Evolutionary conservation across 129 eudicot genomes (phyloP), one percentile per base, ranked within the genome.

Genomic region (Escallonia rubra): DNA sequence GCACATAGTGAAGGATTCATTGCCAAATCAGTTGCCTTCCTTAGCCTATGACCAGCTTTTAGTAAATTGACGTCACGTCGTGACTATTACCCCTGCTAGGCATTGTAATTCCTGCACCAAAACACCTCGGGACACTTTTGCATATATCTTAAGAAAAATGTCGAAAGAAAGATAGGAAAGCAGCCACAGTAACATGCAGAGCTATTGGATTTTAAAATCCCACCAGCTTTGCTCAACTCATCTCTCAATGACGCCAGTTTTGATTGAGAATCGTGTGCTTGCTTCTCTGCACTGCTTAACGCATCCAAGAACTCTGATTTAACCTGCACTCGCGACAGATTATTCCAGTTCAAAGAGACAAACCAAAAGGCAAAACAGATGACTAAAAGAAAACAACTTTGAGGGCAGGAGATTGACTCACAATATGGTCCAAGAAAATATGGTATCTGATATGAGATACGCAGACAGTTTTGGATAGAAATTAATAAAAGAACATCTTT

Each of bases 261-360:
- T 47, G 90, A 81, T 72, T 82, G 74, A 58, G 78, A 84, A 57
- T 89, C 96, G 67, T 72, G 89, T 0, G 81, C 86, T 71, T 84
- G 83, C 82, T 89, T 93, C 82, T 93, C 99, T 76, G 91, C 91
- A 76, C 83, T 86, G 74, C 86, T 79, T 63, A 86, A 81, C 42
- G 96, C 91, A 76, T 89, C 99, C 64, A 93, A 53, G 61, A 93
- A 82, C 62, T 93, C 99, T 6, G 96, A 74, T 74, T 93, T 93
- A 50, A 93, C 99, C 99, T 93, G 66, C 23, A 49, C 63, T 13
- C 59, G 50, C 12, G 46, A 45, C 54, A 69, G 60, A 57, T 45
- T 23, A 42, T 10, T 63, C 41, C 64, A 59, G 52, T 7, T 60
- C 61, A 47, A 69, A 11, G 41, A 71, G 23, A 8, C 14, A 49